Percentiles rank a stretch among this genome's conserved stretches.
Evolutionary conservation across 2,329 filamentous ascomycete species (phyloP).

Genomic region (Rosellinia necatrix): DNA sequence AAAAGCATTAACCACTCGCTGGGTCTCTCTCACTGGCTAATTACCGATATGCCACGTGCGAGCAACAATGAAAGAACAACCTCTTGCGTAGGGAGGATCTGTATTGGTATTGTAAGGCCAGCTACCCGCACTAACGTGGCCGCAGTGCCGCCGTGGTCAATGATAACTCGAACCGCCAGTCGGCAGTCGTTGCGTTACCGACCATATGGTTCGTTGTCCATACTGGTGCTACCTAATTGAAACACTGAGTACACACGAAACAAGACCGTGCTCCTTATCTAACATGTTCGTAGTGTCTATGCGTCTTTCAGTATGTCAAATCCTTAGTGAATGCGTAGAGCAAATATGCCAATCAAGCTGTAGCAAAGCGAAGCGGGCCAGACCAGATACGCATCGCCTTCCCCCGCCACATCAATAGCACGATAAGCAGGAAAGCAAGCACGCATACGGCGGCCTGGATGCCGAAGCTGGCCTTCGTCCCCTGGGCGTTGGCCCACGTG

Average conservation of each 20-base stretch:
- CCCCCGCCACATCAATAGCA: constrained; percentile 44
- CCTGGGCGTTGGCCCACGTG: constrained; percentile 51
- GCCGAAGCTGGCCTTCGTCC: constrained; percentile 51
- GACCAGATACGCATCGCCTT: constrained; percentile 44
- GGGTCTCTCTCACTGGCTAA: no score
- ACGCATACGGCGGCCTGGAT: constrained; percentile 51
- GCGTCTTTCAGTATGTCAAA: not conserved
- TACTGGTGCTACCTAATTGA: no score
- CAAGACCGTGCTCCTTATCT: no score
- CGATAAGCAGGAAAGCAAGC: constrained; percentile 43
- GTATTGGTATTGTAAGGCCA: no score
- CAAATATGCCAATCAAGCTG: constrained; percentile 17
- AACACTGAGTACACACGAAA: not conserved
- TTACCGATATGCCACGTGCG: no score
- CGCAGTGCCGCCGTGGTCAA: no score
- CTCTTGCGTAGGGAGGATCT: no score
- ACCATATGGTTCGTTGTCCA: not conserved
- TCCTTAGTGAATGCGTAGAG: not conserved
- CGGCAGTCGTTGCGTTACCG: no score
- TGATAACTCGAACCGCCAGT: no score
- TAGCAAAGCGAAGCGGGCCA: constrained; percentile 43
- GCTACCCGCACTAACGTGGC: no score
- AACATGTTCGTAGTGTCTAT: not conserved
- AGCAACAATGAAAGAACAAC: no score
- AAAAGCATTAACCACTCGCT: no score